phyloP scores from a whole-genome alignment of 768 basidiomycete genomes.

The Phallus indusiatus region DNA sequence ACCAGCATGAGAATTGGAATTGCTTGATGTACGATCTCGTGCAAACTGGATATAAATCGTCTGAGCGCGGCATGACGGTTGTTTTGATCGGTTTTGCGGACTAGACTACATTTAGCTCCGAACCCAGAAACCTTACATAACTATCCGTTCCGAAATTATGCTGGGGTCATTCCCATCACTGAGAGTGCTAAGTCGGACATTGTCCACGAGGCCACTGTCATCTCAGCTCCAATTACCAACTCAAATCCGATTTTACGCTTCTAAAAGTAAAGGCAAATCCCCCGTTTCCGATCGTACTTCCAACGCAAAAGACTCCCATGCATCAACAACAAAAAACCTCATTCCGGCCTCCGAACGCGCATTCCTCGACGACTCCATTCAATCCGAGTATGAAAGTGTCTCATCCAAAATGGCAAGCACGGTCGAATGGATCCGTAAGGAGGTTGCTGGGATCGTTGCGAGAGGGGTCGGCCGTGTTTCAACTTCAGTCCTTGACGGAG shows the following conservation, averaged over 20 bases:
- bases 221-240: not conserved
- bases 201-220: not conserved
- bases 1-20: constrained; percentile 85
- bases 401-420: constrained; percentile 53
- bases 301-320: constrained; percentile 1
- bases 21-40: constrained; percentile 42
- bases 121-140: too few relatives aligned
- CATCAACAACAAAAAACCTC: constrained; percentile 43
- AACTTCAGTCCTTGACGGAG: constrained; percentile 57
- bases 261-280: constrained; percentile 2
- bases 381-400: constrained; percentile 51
- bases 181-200: not conserved
- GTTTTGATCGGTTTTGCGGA: not conserved
- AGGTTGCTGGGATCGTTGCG: constrained; percentile 60
- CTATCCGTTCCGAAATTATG: too few relatives aligned
- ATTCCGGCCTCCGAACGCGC: constrained; percentile 60
- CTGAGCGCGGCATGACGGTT: not conserved
- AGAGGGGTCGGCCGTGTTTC: constrained; percentile 72
- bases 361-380: constrained; percentile 43
- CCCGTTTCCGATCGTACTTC: not conserved
- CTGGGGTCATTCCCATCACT: too few relatives aligned
- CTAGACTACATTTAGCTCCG: too few relatives aligned
- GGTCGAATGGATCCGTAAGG: constrained; percentile 70
- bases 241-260: constrained; percentile 2
- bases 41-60: not conserved